Evolutionary conservation across 345 rosid species (phyloP).

Genomic region (Turnera subulata): DNA sequence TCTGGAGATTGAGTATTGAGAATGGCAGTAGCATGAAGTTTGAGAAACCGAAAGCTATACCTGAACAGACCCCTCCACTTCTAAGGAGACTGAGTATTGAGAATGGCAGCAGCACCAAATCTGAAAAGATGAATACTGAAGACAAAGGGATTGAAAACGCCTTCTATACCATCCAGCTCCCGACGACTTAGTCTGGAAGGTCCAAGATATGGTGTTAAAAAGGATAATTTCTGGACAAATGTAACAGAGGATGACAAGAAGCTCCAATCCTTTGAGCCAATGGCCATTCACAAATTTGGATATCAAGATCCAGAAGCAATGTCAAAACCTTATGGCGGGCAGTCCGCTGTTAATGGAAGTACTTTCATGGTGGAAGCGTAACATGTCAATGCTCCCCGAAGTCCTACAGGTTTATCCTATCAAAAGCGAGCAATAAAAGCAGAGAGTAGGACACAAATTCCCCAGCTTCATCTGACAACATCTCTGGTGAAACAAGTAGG

Average conservation of each 20-base stretch:
- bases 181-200: slow-evolving; percentile 67
- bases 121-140: slow-evolving; percentile 32
- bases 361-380: slow-evolving; percentile 24
- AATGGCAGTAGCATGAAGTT: slow-evolving; percentile 42
- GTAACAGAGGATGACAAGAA: slow-evolving; percentile 17
- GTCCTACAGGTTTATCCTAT: slow-evolving; percentile 44
- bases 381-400: slow-evolving; percentile 36
- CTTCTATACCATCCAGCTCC: slow-evolving; percentile 39
- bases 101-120: slow-evolving; percentile 43
- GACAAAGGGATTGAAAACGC: slow-evolving; percentile 50
- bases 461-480: slow-evolving; percentile 47
- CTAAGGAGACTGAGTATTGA: slow-evolving; percentile 60
- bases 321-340: slow-evolving; percentile 18
- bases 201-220: slow-evolving; percentile 35
- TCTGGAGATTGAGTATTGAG: slow-evolving; percentile 63
- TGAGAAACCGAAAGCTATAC: slow-evolving; percentile 29
- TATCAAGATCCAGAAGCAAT: slow-evolving; percentile 33
- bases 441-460: slow-evolving; percentile 45
- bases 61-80: slow-evolving; percentile 70
- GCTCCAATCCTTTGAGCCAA: slow-evolving; percentile 20
- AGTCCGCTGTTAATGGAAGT: slow-evolving; percentile 23
- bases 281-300: slow-evolving; percentile 24
- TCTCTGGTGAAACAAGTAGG: slow-evolving; percentile 49
- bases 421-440: slow-evolving; percentile 26
- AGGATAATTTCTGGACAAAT: slow-evolving; percentile 28